These are phyloP conservation scores for Chenopodium suecicum DNA, from an alignment of 148 eudicot genomes.

Conservation along the genomic window DNA sequence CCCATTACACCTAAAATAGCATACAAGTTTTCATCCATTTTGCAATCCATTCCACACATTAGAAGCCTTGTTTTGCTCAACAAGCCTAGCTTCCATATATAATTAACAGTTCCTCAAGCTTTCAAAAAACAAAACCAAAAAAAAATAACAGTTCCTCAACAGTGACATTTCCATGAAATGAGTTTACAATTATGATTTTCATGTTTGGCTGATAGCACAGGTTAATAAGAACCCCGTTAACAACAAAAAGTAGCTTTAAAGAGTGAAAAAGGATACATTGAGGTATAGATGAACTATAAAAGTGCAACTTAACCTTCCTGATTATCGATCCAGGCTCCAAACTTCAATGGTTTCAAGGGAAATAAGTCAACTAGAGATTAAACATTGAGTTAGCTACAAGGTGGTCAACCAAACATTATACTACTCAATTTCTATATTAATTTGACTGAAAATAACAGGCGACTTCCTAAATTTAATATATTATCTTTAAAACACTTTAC, in stretches of 20 bases:
- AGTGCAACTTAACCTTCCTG: background rate
- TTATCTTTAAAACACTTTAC: no score
- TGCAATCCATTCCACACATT: no score
- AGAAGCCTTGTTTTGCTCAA: no score
- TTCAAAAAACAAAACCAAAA: no score
- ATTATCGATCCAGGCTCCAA: background rate
- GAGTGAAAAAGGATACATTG: background rate
- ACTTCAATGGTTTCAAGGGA: background rate
- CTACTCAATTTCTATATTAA: background rate
- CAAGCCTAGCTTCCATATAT: no score
- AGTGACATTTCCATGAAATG: no score
- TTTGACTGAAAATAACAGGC: background rate
- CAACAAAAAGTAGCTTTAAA: background rate
- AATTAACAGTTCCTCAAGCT: no score
- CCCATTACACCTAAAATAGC: no score
- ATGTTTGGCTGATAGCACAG: background rate
- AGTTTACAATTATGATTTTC: background rate
- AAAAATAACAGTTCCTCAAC: no score
- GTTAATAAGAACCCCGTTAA: background rate
- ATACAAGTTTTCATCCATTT: no score
- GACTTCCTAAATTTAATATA: background rate
- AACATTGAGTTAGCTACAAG: background rate
- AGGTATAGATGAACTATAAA: background rate
- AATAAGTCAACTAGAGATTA: background rate
- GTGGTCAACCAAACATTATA: background rate